phyloP scores from a whole-genome alignment of 2,329 filamentous ascomycete genomes.

The Aspergillus eucalypticola region DNA sequence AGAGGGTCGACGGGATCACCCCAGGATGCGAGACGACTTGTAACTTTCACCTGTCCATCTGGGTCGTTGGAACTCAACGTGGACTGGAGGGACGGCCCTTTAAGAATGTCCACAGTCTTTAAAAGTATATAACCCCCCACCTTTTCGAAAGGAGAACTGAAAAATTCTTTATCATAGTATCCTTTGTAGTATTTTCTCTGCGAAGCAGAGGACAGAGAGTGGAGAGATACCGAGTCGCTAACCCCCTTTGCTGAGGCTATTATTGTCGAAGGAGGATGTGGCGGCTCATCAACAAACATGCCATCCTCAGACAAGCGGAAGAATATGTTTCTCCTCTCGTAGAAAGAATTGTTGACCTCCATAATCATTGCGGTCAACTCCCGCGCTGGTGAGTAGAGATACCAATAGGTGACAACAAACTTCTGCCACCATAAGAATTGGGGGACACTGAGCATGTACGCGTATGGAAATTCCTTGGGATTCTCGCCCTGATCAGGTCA shows the following conservation, averaged over 20 bases:
- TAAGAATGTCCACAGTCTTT: slow-evolving; percentile 9
- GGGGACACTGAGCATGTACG: slow-evolving; percentile 13
- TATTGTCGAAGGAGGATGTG: background rate
- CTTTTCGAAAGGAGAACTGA: slow-evolving; percentile 16
- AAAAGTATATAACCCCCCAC: slow-evolving; percentile 4
- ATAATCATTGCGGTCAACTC: slow-evolving; percentile 12
- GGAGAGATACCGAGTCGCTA: background rate
- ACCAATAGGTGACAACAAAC: slow-evolving; percentile 10
- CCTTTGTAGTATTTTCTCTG: background rate
- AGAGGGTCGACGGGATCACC: slow-evolving; percentile 9
- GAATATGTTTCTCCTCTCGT: slow-evolving; percentile 14
- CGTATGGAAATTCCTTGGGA: slow-evolving; percentile 11
- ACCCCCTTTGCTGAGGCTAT: background rate
- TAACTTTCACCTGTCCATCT: slow-evolving; percentile 10
- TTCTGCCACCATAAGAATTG: slow-evolving; percentile 13
- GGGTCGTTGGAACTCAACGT: slow-evolving; percentile 8
- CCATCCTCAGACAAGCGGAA: background rate
- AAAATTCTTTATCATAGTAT: background rate
- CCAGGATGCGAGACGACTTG: slow-evolving; percentile 15
- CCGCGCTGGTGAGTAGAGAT: slow-evolving; percentile 9
- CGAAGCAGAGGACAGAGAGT: background rate
- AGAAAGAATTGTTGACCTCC: slow-evolving; percentile 19
- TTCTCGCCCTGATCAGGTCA: slow-evolving; percentile 11
- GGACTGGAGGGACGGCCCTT: slow-evolving; percentile 4
- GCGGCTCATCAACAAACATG: no score